Percentiles rank a stretch among this genome's conserved stretches.
Evolutionary conservation across 805 yeast genomes (phyloP).

Genomic region (Kodamaea jinghongensis): DNA sequence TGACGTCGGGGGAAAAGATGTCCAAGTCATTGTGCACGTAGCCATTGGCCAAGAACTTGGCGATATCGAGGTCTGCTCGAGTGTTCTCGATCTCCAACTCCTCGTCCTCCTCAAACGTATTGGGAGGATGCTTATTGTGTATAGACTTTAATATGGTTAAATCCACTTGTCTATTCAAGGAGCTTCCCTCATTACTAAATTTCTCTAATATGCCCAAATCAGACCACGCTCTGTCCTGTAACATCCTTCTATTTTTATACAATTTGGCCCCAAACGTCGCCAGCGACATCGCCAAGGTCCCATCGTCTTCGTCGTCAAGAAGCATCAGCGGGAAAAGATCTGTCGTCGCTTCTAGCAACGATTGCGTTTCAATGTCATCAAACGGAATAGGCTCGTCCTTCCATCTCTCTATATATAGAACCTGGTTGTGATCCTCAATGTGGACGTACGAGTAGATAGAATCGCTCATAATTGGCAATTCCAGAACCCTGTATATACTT

Average conservation of each 20-base stretch:
- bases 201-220: constrained; percentile 31
- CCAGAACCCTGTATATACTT: too few species aligned
- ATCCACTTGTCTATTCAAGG: constrained; percentile 22
- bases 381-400: constrained; percentile 37
- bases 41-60: constrained; percentile 35
- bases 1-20: constrained; percentile 18
- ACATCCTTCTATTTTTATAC: constrained; percentile 29
- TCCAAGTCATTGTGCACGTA: constrained; percentile 14
- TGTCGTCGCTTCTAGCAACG: constrained; percentile 36
- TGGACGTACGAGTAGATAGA: constrained; percentile 30
- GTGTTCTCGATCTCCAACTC: constrained; percentile 13
- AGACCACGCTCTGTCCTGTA: constrained; percentile 34
- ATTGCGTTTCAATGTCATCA: constrained; percentile 41
- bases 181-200: constrained; percentile 21
- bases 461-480: constrained; percentile 5
- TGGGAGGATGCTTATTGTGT: constrained; percentile 13
- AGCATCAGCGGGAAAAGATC: constrained; percentile 35
- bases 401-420: constrained; percentile 42
- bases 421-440: constrained; percentile 38
- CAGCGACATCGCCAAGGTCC: constrained; percentile 34
- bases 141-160: constrained; percentile 32
- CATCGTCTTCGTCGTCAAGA: constrained; percentile 38
- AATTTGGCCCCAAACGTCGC: constrained; percentile 39
- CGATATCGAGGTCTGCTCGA: constrained; percentile 18
- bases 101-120: constrained; percentile 14